These are phyloP conservation scores for Acanthamoeba divionensis DNA, from an alignment of 208 protist species.

Conservation along the genomic window DNA sequence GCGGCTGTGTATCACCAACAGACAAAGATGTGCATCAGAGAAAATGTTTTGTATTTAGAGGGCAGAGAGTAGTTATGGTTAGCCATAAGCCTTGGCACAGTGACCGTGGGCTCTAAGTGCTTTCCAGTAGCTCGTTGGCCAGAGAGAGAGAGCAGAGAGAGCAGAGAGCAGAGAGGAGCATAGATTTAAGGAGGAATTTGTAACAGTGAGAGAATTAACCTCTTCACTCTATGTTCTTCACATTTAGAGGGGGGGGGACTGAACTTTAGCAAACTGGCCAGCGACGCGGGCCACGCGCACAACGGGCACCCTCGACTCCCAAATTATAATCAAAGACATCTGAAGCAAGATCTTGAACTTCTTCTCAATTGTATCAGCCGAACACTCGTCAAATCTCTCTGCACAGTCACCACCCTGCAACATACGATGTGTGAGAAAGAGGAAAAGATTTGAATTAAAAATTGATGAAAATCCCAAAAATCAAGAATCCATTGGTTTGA, in stretches of 20 bases:
- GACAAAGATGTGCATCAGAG: slow-evolving; percentile 63
- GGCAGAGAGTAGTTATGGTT: background rate
- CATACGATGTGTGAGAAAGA: background rate
- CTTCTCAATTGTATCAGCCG: slow-evolving; percentile 58
- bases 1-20: slow-evolving; percentile 50
- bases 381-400: slow-evolving; percentile 77
- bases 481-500: background rate
- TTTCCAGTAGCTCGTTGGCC: too few species aligned
- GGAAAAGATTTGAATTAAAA: background rate
- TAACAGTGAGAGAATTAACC: background rate
- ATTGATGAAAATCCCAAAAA: background rate
- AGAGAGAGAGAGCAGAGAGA: too few species aligned
- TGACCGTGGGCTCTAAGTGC: too few species aligned
- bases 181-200: too few species aligned
- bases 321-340: slow-evolving; percentile 74
- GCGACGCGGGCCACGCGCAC: slow-evolving; percentile 62
- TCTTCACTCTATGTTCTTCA: background rate
- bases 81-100: too few species aligned
- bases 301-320: background rate
- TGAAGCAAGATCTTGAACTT: slow-evolving; percentile 79
- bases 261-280: slow-evolving; percentile 73
- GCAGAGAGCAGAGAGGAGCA: too few species aligned
- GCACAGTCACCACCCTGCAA: slow-evolving; percentile 77
- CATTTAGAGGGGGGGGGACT: background rate
- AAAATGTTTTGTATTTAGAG: slow-evolving; percentile 61